A percentile compares a stretch with the other conserved stretches of the same genome.
Conservation (phyloP, 2,329 filamentous ascomycete genomes). For the Diaporthe aspalathi region DNA sequence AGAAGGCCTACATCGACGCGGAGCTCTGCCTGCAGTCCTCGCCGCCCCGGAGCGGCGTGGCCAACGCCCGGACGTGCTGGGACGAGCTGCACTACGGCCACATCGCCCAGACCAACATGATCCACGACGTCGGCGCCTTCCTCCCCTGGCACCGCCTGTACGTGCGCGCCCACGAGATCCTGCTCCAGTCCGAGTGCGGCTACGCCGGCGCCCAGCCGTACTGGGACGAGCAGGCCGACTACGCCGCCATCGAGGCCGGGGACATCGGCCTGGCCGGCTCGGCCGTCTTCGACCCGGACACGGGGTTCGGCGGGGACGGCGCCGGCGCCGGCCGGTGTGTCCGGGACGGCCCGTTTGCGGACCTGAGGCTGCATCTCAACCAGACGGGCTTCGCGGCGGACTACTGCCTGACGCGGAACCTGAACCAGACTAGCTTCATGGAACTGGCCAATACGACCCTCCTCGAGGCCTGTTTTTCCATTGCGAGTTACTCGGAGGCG, state of each 20-base stretch:
- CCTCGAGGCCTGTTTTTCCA: conserved; percentile 24
- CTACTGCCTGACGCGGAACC: conserved; percentile 24
- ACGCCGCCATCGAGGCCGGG: conserved; percentile 41
- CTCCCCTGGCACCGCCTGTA: conserved; percentile 52
- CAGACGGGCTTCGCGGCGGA: conserved; percentile 1
- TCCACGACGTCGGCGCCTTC: conserved; percentile 46
- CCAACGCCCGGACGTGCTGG: conserved; percentile 12
- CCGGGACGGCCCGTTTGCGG: conserved; percentile 39
- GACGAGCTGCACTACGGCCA: conserved; percentile 32
- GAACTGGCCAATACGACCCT: conserved; percentile 15
- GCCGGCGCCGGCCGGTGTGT: conserved; percentile 48
- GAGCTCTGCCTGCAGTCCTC: conserved; percentile 28
- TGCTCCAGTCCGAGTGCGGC: conserved; percentile 47
- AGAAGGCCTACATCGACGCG: conserved; percentile 27
- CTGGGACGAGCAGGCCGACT: conserved; percentile 45
- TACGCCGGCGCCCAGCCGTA: conserved; percentile 50
- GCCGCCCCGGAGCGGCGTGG: conserved; percentile 4
- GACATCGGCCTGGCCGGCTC: conserved; percentile 38
- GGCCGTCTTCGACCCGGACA: conserved; percentile 47
- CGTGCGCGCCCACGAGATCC: conserved; percentile 47
- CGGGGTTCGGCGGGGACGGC: conserved; percentile 49
- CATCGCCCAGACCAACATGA: conserved; percentile 37
- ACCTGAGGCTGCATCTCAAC: conserved; percentile 13
- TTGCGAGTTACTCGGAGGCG: conserved; percentile 15
- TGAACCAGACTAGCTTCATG: conserved; percentile 10